Conservation (phyloP, 139 green algal genomes). For the Micractinium sp. region DNA sequence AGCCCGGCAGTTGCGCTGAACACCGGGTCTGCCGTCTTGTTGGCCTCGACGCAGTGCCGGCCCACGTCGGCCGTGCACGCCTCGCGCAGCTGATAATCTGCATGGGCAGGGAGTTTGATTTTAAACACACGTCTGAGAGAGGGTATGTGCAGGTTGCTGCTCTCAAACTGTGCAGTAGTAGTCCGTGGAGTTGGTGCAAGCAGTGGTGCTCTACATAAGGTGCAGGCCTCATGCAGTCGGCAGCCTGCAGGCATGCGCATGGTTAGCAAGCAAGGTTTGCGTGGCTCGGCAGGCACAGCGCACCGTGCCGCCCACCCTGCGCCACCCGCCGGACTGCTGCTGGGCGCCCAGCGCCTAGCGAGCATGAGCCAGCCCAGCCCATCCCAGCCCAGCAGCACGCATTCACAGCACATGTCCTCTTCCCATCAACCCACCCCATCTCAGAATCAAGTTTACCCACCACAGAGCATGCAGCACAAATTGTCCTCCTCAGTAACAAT, state of each 20-base stretch:
- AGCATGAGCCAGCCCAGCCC: no score
- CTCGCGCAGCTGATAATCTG: slow-evolving; percentile 13
- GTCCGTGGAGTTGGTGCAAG: no score
- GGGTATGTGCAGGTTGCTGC: not conserved
- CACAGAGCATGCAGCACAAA: no score
- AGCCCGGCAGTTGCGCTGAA: not conserved
- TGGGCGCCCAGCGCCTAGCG: no score
- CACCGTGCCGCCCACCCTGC: not conserved
- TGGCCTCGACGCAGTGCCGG: not conserved
- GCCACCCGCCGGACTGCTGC: not conserved
- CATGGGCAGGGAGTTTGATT: not conserved
- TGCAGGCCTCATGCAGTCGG: no score
- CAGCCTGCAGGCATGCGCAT: not conserved
- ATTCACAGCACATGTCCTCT: not conserved
- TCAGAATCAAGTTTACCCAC: no score
- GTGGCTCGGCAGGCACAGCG: not conserved
- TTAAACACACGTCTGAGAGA: no score
- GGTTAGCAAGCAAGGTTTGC: not conserved
- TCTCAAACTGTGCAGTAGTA: not conserved
- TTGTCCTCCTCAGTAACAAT: no score
- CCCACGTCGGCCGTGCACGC: slow-evolving; percentile 1
- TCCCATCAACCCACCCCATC: no score
- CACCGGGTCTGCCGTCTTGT: not conserved
- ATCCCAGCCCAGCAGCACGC: not conserved
- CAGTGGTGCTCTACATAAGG: no score